Percentiles rank a stretch among this genome's conserved stretches.
Conservation (phyloP, 2,329 filamentous ascomycete species). For the Xylariomycetidae sp. region DNA sequence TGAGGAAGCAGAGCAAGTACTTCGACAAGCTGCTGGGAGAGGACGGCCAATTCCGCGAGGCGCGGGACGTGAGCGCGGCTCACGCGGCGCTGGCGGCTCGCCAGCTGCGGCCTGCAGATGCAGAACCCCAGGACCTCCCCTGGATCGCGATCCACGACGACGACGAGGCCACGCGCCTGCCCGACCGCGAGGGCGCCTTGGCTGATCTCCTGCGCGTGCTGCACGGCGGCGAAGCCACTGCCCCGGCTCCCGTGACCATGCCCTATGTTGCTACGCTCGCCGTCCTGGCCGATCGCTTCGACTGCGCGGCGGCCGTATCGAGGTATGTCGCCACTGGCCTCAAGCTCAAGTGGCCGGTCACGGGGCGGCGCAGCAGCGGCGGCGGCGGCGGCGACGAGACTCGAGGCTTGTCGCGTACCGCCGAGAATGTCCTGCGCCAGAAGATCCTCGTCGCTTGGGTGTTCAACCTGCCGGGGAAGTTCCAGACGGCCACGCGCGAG, state of each 20-base stretch:
- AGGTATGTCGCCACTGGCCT: constrained; percentile 43
- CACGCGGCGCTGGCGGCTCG: constrained; percentile 43
- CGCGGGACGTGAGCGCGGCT: constrained; percentile 44
- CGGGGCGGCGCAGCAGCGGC: constrained; percentile 32
- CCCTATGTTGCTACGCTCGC: constrained; percentile 61
- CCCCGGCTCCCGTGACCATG: constrained; percentile 42
- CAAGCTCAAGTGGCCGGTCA: constrained; percentile 51
- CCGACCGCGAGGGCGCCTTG: constrained; percentile 56
- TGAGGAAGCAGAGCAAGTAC: constrained; percentile 61
- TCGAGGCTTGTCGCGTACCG: constrained; percentile 32
- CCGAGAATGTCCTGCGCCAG: constrained; percentile 62
- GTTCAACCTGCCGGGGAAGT: constrained; percentile 54
- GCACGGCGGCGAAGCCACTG: constrained; percentile 45
- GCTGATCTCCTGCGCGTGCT: constrained; percentile 62
- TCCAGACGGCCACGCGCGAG: constrained; percentile 57
- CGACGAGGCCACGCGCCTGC: constrained; percentile 58
- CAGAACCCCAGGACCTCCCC: constrained; percentile 50
- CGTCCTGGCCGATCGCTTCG: constrained; percentile 68
- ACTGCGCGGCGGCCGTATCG: constrained; percentile 52
- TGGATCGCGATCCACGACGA: constrained; percentile 59
- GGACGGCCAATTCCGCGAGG: constrained; percentile 59
- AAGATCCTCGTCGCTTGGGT: constrained; percentile 63
- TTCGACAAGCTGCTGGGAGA: constrained; percentile 62
- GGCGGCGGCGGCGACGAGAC: constrained; percentile 29
- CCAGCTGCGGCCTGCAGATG: constrained; percentile 42